phyloP scores from a whole-genome alignment of 2,329 filamentous ascomycete species.

The Dothideomycetes sp. region DNA sequence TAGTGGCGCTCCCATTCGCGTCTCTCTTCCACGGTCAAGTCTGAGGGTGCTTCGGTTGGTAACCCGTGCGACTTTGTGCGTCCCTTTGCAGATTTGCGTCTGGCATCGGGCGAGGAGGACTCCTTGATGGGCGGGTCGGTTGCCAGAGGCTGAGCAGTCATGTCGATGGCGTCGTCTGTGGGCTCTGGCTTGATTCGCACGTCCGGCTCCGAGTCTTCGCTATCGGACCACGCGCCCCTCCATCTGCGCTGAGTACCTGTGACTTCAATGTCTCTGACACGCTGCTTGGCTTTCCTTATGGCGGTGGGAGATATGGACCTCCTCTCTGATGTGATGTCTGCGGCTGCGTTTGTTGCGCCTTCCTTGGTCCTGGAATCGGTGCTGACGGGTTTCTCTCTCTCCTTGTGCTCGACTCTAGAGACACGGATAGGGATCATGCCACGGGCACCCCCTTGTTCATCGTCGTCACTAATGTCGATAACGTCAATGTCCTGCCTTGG shows the following conservation, averaged over 20 bases:
- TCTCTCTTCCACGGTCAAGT: conserved; percentile 42
- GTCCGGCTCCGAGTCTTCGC: conserved; percentile 22
- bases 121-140: conserved; percentile 9
- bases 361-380: conserved; percentile 20
- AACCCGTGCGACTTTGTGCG: background rate
- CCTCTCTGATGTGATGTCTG: conserved; percentile 1
- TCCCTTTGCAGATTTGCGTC: conserved; percentile 4
- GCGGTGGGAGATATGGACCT: conserved; percentile 7
- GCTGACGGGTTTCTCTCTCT: conserved; percentile 41
- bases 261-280: conserved; percentile 30
- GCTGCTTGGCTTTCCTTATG: conserved; percentile 25
- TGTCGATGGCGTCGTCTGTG: conserved; percentile 22
- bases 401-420: conserved; percentile 43
- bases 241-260: conserved; percentile 29
- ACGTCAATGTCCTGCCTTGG: conserved; percentile 44
- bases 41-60: conserved; percentile 11
- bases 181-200: conserved; percentile 43
- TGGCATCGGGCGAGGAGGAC: conserved; percentile 4
- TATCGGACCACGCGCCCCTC: conserved; percentile 34
- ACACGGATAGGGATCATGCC: conserved; percentile 40
- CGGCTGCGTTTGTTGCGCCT: conserved; percentile 8
- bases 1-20: conserved; percentile 39
- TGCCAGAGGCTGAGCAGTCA: conserved; percentile 1
- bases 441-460: conserved; percentile 27
- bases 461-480: conserved; percentile 45